Evolutionary conservation across 2,329 filamentous ascomycete genomes (phyloP).

Genomic region (Pseudogymnoascus sp.): DNA sequence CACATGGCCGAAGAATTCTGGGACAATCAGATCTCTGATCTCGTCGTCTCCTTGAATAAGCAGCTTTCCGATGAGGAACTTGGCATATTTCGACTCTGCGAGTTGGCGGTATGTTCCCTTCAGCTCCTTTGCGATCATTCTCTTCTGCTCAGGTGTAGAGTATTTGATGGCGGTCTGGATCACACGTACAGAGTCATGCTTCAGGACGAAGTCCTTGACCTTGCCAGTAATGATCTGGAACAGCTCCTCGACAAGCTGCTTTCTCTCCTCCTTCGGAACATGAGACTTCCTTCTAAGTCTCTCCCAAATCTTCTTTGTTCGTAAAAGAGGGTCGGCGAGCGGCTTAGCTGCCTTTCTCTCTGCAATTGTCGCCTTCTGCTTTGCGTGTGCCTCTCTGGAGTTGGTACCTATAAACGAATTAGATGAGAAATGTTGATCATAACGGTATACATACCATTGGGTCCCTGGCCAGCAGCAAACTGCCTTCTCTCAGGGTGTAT

Average conservation of each 20-base stretch:
- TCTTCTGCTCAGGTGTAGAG: slow-evolving; percentile 74
- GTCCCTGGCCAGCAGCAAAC: slow-evolving; percentile 16
- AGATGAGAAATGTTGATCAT: slow-evolving; percentile 12
- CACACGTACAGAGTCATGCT: slow-evolving; percentile 95
- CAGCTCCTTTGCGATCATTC: slow-evolving; percentile 79
- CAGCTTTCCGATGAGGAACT: slow-evolving; percentile 94
- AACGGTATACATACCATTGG: slow-evolving; percentile 21
- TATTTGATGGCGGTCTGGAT: slow-evolving; percentile 98
- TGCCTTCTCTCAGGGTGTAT: slow-evolving; percentile 31
- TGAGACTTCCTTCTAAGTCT: slow-evolving; percentile 86
- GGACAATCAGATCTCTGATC: slow-evolving; percentile 80
- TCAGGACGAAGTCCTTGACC: slow-evolving; percentile 93
- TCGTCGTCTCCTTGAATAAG: slow-evolving; percentile 85
- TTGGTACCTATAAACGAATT: slow-evolving; percentile 44
- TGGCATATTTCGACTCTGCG: slow-evolving; percentile 93
- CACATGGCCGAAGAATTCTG: slow-evolving; percentile 92
- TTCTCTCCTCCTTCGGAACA: slow-evolving; percentile 81
- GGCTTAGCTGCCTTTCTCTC: slow-evolving; percentile 92
- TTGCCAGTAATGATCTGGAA: slow-evolving; percentile 86
- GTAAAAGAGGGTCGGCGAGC: slow-evolving; percentile 78
- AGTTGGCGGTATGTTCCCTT: slow-evolving; percentile 77
- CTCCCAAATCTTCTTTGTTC: slow-evolving; percentile 97
- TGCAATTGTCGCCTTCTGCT: slow-evolving; percentile 80
- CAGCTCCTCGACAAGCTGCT: slow-evolving; percentile 79
- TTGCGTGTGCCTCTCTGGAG: slow-evolving; percentile 81